Evolutionary conservation across 163 green algal genomes (phyloP).

Genomic region (Scenedesmus sp.): DNA sequence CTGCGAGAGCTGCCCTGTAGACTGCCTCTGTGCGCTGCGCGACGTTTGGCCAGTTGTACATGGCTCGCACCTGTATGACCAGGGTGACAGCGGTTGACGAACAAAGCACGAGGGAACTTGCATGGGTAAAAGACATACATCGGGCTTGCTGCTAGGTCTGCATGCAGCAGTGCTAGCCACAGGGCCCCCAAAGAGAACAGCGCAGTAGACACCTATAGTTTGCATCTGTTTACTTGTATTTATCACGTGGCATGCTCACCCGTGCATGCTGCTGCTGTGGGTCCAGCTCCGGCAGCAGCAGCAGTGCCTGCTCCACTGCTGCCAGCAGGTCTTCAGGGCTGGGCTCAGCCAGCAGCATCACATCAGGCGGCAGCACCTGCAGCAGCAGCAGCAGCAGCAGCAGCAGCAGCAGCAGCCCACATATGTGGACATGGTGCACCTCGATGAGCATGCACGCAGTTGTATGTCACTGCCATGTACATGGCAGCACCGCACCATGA

Average conservation of each 20-base stretch:
- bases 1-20: constrained; percentile 72
- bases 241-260: not conserved
- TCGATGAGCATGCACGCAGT: no score
- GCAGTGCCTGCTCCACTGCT: constrained; percentile 64
- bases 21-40: constrained; percentile 84
- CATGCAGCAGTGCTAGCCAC: no score
- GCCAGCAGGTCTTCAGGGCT: constrained; percentile 62
- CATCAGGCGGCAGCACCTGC: constrained; percentile 83
- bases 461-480: no score
- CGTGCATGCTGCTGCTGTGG: constrained; percentile 65
- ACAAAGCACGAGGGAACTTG: not conserved
- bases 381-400: not conserved
- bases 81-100: not conserved
- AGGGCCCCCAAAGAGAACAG: no score
- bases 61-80: constrained; percentile 67
- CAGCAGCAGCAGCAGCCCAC: not conserved
- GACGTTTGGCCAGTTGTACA: constrained; percentile 95
- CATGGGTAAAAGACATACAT: not conserved
- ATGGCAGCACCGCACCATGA: not conserved
- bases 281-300: constrained; percentile 52
- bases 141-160: not conserved
- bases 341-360: constrained; percentile 85
- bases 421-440: not conserved
- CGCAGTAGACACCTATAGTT: not conserved
- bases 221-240: not conserved